Evolutionary conservation across 768 basidiomycete genomes (phyloP).

Genomic region (Fomitopsis pulvina): DNA sequence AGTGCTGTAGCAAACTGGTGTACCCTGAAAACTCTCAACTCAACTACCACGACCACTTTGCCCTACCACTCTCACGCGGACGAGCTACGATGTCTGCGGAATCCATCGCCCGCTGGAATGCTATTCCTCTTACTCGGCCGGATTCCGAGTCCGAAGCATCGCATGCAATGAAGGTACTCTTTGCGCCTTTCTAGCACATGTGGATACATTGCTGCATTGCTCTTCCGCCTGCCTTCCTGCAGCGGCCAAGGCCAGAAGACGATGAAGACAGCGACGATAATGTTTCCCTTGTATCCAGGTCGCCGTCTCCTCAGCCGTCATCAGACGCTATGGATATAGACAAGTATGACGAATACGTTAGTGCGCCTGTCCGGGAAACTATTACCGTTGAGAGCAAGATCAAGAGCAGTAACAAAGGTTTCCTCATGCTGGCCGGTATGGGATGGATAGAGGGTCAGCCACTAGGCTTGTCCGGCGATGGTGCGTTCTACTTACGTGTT

Average conservation of each 20-base stretch:
- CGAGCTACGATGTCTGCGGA: constrained; percentile 48
- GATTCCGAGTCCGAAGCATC: constrained; percentile 17
- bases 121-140: constrained; percentile 44
- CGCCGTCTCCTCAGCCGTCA: constrained; percentile 57
- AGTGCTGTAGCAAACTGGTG: too few species aligned
- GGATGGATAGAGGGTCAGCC: constrained; percentile 81
- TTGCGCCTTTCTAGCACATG: constrained; percentile 37
- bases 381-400: constrained; percentile 81
- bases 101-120: constrained; percentile 67
- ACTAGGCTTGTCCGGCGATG: constrained; percentile 70
- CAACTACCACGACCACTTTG: too few species aligned
- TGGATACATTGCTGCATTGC: constrained; percentile 44
- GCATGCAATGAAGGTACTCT: constrained; percentile 63
- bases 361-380: constrained; percentile 47
- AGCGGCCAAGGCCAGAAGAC: constrained; percentile 52
- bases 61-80: not conserved
- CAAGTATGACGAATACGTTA: constrained; percentile 58
- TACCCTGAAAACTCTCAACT: too few species aligned
- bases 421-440: constrained; percentile 71
- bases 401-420: constrained; percentile 74
- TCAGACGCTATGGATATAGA: constrained; percentile 45
- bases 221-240: constrained; percentile 35
- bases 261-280: constrained; percentile 58
- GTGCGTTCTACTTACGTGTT: constrained; percentile 33
- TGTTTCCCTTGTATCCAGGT: constrained; percentile 66